Evolutionary conservation across 306 rosid species (phyloP), one percentile per base, ranked within the genome.

Genomic region (Echinosophora koreensis): DNA sequence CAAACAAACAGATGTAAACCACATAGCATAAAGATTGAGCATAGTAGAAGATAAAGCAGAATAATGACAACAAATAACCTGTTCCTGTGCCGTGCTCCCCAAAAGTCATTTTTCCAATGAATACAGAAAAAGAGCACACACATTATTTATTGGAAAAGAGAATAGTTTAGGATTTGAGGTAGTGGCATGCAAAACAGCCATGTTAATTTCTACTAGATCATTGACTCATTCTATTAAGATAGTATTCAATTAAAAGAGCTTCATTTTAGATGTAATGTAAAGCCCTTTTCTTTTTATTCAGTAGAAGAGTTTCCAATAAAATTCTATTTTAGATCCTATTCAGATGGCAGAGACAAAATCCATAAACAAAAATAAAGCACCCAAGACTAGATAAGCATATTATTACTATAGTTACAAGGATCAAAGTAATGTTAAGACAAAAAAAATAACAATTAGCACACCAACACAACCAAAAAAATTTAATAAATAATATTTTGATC

Each of bases 51-150:
- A 52, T 3, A 56, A 27, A 14, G 10, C 41, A 56, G 30, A 59
- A 42, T 39, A 6, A 81, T 14, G 17, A 47, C 30, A 6, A 1
- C 44, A 41, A 41, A 7, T 41, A 41, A 30, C 32, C 32, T 30
- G 32, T 30, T 30, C 99, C 90, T 88, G 81, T 96, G 22, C 22
- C 22, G 22, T 22, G 22, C 22, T 89, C 84, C 92, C 97, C 92
- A 95, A 79, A 47, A 95, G 97, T 57, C 99, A 92, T 82, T 95
- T 97, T 86, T 95, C 99, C 92, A 95, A 84, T 15, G 99, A 89
- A 87, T 95, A 90, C 54, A 96, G 78, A 87, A 42, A 42, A 42
- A 42, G 47, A 8, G 47, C 47, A 42, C 47, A 41, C 11, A 2
- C 10, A 44, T 44, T 2, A 44, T 10, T 9, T 44, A 44, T 10